These are phyloP conservation scores for Erythrophleum ivorense DNA, from an alignment of 331 rosid genomes.

Conservation along the genomic window DNA sequence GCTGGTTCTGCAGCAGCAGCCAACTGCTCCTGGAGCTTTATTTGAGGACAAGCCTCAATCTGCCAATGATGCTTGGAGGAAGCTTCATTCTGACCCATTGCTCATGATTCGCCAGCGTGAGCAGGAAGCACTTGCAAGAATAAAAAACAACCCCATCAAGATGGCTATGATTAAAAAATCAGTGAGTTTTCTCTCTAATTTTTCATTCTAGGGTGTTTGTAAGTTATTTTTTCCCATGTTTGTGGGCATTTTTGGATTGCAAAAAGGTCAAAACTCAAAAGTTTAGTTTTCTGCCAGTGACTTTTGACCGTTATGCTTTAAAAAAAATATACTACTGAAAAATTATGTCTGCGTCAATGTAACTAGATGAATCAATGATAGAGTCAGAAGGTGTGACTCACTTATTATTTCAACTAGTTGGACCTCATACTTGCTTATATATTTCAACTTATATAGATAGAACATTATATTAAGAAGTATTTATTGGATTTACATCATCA, in stretches of 20 bases:
- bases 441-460: slow-evolving; percentile 3
- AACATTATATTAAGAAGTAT: not conserved
- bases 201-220: not conserved
- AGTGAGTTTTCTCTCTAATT: slow-evolving; percentile 49
- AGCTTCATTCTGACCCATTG: slow-evolving; percentile 90
- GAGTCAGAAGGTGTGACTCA: not conserved
- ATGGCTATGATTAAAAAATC: slow-evolving; percentile 91
- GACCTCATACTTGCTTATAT: not conserved
- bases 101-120: slow-evolving; percentile 95
- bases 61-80: slow-evolving; percentile 94
- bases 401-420: not conserved
- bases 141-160: slow-evolving; percentile 88
- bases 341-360: not conserved
- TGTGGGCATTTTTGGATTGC: not conserved
- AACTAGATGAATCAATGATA: slow-evolving; percentile 10
- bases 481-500: not conserved
- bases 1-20: slow-evolving; percentile 44
- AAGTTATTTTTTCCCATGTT: not conserved
- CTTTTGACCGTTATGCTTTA: not conserved
- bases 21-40: slow-evolving; percentile 72
- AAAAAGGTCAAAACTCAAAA: not conserved
- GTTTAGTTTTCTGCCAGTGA: not conserved
- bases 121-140: slow-evolving; percentile 79
- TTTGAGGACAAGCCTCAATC: slow-evolving; percentile 92
- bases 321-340: not conserved